Conservation (phyloP, 305 asterid species). For the Fraxinus ornus region DNA sequence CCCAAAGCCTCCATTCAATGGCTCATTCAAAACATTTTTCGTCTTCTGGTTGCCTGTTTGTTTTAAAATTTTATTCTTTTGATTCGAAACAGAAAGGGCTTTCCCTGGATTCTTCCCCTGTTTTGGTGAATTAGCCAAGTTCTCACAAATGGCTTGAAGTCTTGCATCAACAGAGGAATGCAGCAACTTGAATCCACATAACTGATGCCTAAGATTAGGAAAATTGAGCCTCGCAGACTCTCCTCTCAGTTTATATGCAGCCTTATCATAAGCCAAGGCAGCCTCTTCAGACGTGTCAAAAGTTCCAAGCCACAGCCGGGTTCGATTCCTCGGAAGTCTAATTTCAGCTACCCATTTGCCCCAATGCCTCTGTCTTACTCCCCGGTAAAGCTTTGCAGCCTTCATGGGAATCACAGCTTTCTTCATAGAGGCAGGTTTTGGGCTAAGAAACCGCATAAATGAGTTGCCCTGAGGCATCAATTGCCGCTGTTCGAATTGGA, state of each 20-base stretch:
- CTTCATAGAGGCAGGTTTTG: conserved; percentile 59
- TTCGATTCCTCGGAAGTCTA: conserved; percentile 74
- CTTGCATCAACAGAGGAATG: conserved; percentile 69
- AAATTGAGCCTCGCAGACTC: conserved; percentile 75
- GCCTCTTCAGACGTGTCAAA: conserved; percentile 79
- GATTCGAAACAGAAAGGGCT: background rate
- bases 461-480: conserved; percentile 25
- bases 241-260: conserved; percentile 79
- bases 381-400: conserved; percentile 69
- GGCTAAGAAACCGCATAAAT: conserved; percentile 41
- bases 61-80: background rate
- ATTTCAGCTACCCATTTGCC: conserved; percentile 94
- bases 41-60: conserved; percentile 15
- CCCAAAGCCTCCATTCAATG: conserved; percentile 17
- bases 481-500: conserved; percentile 48
- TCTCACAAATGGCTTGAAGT: conserved; percentile 64
- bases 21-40: conserved; percentile 20
- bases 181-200: conserved; percentile 50
- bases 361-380: conserved; percentile 85
- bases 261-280: conserved; percentile 76
- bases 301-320: conserved; percentile 85
- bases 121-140: conserved; percentile 46
- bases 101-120: conserved; percentile 34
- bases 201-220: conserved; percentile 56
- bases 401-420: conserved; percentile 41